A percentile compares a stretch with the other conserved stretches of the same genome.
Evolutionary conservation across 768 basidiomycete genomes (phyloP).

Genomic region (Cubamyces lactineus): DNA sequence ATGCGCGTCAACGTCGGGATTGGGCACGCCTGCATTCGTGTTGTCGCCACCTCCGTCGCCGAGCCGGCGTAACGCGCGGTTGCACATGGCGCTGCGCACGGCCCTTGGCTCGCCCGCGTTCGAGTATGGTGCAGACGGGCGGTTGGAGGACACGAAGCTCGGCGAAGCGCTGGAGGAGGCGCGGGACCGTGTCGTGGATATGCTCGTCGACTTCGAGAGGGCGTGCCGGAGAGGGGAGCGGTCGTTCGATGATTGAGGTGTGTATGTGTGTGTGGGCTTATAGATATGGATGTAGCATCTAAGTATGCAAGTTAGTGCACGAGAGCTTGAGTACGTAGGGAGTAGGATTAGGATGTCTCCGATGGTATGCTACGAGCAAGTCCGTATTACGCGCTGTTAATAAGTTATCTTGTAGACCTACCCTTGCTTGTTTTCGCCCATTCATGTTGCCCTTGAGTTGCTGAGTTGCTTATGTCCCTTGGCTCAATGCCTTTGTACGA

Average conservation of each 20-base stretch:
- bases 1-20: constrained; percentile 29
- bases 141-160: constrained; percentile 45
- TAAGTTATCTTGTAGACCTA: no score
- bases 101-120: constrained; percentile 59
- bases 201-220: constrained; percentile 49
- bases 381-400: no score
- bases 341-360: not conserved
- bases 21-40: constrained; percentile 38
- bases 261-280: not conserved
- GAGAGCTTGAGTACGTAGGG: not conserved
- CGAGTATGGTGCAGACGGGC: constrained; percentile 38
- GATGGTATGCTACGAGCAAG: no score
- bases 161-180: constrained; percentile 66
- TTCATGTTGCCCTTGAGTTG: no score
- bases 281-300: not conserved
- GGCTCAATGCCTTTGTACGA: no score
- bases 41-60: constrained; percentile 66
- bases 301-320: not conserved
- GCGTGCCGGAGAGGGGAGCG: constrained; percentile 29
- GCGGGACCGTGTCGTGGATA: constrained; percentile 74
- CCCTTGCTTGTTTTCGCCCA: no score
- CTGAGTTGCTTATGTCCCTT: no score
- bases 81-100: constrained; percentile 51
- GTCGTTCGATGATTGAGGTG: constrained; percentile 12
- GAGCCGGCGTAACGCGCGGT: constrained; percentile 42